These are phyloP conservation scores for Miscanthus lutarioriparius DNA, from an alignment of 176 grass and related monocot species.

Conservation along the genomic window DNA sequence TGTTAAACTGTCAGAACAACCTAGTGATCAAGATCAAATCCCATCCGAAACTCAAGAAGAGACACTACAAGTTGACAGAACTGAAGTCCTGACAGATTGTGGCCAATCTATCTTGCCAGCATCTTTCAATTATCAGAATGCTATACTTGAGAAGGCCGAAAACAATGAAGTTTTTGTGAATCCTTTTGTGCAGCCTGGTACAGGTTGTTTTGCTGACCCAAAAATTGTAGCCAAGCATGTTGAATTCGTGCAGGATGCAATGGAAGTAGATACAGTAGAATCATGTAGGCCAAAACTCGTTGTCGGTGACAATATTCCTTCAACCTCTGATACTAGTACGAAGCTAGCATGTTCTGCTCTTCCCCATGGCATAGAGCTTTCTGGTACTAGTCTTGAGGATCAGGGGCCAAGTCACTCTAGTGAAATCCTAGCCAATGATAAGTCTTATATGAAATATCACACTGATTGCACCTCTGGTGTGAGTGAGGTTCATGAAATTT, in stretches of 20 bases:
- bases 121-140: background rate
- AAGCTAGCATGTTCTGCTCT: slow-evolving; percentile 24
- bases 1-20: slow-evolving; percentile 29
- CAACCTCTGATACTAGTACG: slow-evolving; percentile 23
- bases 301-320: slow-evolving; percentile 1
- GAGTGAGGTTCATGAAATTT: slow-evolving; percentile 13
- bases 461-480: background rate
- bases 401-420: background rate
- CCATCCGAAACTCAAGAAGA: slow-evolving; percentile 8
- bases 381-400: background rate
- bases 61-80: slow-evolving; percentile 8
- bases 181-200: background rate
- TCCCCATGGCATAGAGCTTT: slow-evolving; percentile 12
- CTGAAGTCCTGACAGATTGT: slow-evolving; percentile 13
- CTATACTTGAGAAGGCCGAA: background rate
- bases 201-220: background rate
- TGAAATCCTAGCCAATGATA: background rate
- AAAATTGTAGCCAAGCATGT: background rate
- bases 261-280: slow-evolving; percentile 42
- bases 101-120: background rate
- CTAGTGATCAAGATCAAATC: slow-evolving; percentile 22
- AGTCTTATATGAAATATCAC: background rate
- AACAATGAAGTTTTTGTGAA: slow-evolving; percentile 20
- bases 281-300: background rate
- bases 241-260: slow-evolving; percentile 31